phyloP scores from a whole-genome alignment of 441 rosid genomes.

The Populus hybrid region DNA sequence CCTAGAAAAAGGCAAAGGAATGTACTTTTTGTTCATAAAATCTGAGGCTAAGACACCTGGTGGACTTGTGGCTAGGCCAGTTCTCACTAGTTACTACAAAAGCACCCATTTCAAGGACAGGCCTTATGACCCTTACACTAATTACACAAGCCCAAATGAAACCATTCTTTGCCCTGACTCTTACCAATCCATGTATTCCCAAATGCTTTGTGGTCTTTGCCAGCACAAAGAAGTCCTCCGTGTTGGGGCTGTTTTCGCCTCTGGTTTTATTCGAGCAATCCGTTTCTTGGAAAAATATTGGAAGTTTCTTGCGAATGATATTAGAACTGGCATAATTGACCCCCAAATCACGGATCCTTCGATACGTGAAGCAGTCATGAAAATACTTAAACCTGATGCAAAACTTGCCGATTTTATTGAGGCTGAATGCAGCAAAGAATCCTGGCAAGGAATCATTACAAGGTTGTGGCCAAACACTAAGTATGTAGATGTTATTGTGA shows the following conservation, averaged over 20 bases:
- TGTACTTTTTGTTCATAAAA: too few species aligned
- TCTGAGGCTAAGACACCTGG: too few species aligned
- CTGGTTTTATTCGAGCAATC: slow-evolving; percentile 93
- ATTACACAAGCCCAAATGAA: too few species aligned
- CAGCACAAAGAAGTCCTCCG: slow-evolving; percentile 80
- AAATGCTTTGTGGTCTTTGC: slow-evolving; percentile 90
- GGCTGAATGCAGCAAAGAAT: slow-evolving; percentile 52
- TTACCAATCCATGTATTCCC: slow-evolving; percentile 73
- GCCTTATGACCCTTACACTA: too few species aligned
- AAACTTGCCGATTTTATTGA: slow-evolving; percentile 71
- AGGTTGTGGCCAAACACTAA: slow-evolving; percentile 96
- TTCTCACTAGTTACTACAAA: too few species aligned
- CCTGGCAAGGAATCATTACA: slow-evolving; percentile 96
- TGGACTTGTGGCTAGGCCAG: too few species aligned
- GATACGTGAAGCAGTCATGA: slow-evolving; percentile 64
- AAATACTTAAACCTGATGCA: slow-evolving; percentile 72
- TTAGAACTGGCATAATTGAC: slow-evolving; percentile 59
- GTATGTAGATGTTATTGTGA: slow-evolving; percentile 77
- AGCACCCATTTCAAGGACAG: too few species aligned
- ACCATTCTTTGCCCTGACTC: too few species aligned
- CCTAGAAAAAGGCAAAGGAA: too few species aligned
- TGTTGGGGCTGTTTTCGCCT: slow-evolving; percentile 97
- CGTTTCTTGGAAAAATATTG: slow-evolving; percentile 84
- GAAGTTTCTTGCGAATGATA: slow-evolving; percentile 54
- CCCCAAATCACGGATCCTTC: slow-evolving; percentile 64